Evolutionary conservation across 2,329 filamentous ascomycete species (phyloP), one percentile per base, ranked within the genome.

Genomic region (Fusarium siculi): DNA sequence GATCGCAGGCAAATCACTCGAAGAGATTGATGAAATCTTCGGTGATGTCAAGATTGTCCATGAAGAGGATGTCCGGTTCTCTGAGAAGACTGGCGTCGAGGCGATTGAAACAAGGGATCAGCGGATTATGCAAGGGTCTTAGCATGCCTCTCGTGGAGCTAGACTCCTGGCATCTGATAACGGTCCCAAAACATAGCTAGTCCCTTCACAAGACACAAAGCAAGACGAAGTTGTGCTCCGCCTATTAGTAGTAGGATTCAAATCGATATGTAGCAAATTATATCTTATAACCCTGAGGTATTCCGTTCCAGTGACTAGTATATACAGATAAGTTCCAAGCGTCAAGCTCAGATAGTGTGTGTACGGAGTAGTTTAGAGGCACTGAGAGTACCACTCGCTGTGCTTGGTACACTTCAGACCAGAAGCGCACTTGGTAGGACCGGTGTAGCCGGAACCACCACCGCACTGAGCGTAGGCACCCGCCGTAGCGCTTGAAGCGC

Each of bases 21-120:
- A 84, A 57, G 79, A 84, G 55, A 83, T 84, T 30, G 82, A 81
- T 19, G 81, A 83, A 34, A 81, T 83, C 12, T 84, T 83, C 49
- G 82, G 81, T 3, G 82, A 83, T 37, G 79, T 83, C 52, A 77
- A 80, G 50, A 72, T 77, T 10, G 66, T 79, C 1, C 74, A 63
- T 7, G 66, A 75, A 21, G 73, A 71, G 1, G 74, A 80, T 19
- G 62, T 74, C 2, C 77, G 73, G 15, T 62, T 77, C 7, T 73
- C 70, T 0, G 77, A 78, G 5, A 76, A 77, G 21, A 40, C 21
- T 21, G 69, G 67, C 0, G 39, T 76, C 1, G 68, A 74, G 14
- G 42, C 68, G 0, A 28, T 69, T 4, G 58, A 69, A 10, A 30
- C 39, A 14, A 25, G 65, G 7, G 44, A 58, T 34, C 55, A 58